Conservation (phyloP, 2,329 filamentous ascomycete species). For the Xylariales sp. region DNA sequence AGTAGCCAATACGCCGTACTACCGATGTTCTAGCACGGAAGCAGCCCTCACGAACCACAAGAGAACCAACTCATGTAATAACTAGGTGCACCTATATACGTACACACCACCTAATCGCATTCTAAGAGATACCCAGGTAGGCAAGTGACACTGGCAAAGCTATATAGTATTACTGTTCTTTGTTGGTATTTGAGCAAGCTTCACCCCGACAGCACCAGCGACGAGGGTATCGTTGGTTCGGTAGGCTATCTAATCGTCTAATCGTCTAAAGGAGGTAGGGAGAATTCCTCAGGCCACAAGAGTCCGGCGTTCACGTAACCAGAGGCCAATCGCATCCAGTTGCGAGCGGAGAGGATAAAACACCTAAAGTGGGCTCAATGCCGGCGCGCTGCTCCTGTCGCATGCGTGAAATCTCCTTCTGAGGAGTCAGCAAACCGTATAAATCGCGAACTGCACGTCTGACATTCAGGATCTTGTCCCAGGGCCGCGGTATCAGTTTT, state of each 20-base stretch:
- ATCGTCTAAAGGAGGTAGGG: neutral
- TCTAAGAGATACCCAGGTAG: neutral
- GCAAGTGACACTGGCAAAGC: neutral
- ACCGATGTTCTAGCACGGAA: neutral
- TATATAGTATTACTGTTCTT: constrained; percentile 14
- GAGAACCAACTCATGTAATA: neutral
- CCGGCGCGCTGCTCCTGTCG: neutral
- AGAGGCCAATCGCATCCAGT: constrained; percentile 5
- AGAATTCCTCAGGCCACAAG: neutral
- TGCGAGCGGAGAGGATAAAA: constrained; percentile 6
- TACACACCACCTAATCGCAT: neutral
- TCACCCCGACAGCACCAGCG: neutral
- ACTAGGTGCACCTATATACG: neutral
- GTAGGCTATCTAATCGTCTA: no score
- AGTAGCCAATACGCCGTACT: constrained; percentile 13
- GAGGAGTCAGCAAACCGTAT: constrained; percentile 27
- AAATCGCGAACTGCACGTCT: constrained; percentile 29
- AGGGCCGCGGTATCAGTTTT: constrained; percentile 29
- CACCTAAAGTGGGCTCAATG: constrained; percentile 13
- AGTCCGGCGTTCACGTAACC: neutral
- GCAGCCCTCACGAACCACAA: neutral
- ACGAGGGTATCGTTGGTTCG: neutral
- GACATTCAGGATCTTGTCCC: constrained; percentile 34
- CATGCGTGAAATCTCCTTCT: neutral
- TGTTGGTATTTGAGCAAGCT: neutral